Percentiles rank a stretch among this genome's conserved stretches.
Conservation (phyloP, 352 stramenopile genomes). For the Phytophthora tubulina region DNA sequence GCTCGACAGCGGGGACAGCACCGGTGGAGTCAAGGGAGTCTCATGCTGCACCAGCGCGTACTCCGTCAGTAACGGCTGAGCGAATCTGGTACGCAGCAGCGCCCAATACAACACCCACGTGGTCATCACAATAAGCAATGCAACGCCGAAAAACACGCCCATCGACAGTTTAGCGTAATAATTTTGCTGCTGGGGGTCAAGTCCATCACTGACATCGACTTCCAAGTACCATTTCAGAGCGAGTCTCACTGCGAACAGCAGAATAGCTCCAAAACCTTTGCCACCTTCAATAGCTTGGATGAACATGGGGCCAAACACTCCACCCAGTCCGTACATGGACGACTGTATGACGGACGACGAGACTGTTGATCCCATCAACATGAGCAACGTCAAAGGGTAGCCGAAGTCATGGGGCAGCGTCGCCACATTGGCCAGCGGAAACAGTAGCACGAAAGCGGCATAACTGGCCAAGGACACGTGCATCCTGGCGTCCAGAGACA, state of each 20-base stretch:
- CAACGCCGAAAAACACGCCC: conserved; percentile 73
- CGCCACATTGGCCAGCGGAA: conserved; percentile 73
- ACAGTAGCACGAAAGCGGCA: conserved; percentile 61
- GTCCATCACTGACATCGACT: neutral
- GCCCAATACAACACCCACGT: conserved; percentile 67
- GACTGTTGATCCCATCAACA: conserved; percentile 73
- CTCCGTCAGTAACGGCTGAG: conserved; percentile 69
- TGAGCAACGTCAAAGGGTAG: conserved; percentile 68
- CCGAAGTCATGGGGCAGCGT: conserved; percentile 50
- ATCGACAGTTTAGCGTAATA: conserved; percentile 54
- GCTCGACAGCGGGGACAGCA: conserved; percentile 66
- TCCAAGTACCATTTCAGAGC: conserved; percentile 66
- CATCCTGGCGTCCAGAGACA: conserved; percentile 69
- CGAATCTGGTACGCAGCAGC: conserved; percentile 64
- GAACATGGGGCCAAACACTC: conserved; percentile 82
- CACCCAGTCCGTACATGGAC: conserved; percentile 75
- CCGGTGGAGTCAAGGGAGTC: conserved; percentile 57
- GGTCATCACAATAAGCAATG: conserved; percentile 59
- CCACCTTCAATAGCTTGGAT: conserved; percentile 83
- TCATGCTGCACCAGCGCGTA: conserved; percentile 77
- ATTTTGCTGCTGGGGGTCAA: conserved; percentile 19
- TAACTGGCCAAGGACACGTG: conserved; percentile 63
- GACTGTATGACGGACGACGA: conserved; percentile 78
- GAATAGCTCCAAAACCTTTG: conserved; percentile 80
- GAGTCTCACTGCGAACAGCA: conserved; percentile 75